Conservation (phyloP, 331 rosid genomes). For the Acacia pycnantha region DNA sequence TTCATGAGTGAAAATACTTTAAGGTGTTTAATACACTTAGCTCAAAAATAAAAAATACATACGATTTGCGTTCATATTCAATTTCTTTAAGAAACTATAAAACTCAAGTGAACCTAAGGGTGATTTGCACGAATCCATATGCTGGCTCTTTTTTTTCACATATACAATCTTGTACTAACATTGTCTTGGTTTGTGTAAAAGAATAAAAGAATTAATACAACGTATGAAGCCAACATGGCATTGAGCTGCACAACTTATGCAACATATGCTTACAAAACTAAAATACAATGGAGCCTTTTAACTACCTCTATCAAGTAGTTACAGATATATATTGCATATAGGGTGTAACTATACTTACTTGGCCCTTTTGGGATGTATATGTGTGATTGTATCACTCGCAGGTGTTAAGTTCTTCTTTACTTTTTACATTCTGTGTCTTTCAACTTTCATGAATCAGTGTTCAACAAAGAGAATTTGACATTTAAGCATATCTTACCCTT, state of each 20-base stretch:
- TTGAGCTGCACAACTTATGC: not conserved
- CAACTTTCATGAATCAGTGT: constrained; percentile 34
- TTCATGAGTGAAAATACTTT: too few species aligned
- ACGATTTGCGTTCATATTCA: not conserved
- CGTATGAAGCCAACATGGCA: not conserved
- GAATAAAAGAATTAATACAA: constrained; percentile 20
- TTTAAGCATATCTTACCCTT: constrained; percentile 74
- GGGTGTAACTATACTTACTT: not conserved
- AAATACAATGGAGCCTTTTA: not conserved
- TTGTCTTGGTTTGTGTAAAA: constrained; percentile 11
- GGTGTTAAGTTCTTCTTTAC: not conserved
- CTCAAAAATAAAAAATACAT: too few species aligned
- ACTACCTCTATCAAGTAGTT: not conserved
- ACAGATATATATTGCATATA: not conserved
- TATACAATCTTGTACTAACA: constrained; percentile 11
- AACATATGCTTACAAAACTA: not conserved
- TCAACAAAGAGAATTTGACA: constrained; percentile 75
- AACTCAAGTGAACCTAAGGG: not conserved
- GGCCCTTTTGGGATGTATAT: not conserved
- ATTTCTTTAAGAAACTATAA: not conserved
- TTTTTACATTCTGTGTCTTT: not conserved
- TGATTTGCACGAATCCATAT: not conserved
- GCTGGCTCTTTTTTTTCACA: not conserved
- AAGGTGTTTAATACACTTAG: too few species aligned
- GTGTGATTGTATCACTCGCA: not conserved